These are phyloP conservation scores for Mantamonas sphyraenae DNA, from an alignment of 78 protist species.

Conservation along the genomic window DNA sequence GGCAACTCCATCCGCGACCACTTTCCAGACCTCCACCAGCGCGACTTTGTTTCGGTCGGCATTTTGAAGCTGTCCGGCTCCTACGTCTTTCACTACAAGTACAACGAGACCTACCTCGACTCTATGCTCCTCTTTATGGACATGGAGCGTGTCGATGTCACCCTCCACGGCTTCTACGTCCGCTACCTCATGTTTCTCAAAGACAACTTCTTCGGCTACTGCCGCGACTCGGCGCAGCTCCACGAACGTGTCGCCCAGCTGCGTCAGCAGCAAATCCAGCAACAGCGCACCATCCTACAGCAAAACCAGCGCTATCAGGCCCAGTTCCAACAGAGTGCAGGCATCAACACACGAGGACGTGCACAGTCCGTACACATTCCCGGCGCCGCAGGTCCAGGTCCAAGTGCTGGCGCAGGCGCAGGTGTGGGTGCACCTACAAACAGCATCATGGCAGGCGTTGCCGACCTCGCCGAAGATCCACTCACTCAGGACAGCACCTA, in stretches of 20 bases:
- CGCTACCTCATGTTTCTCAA: slow-evolving; percentile 34
- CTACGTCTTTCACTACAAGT: slow-evolving; percentile 33
- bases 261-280: slow-evolving; percentile 2
- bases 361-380: too few relatives aligned
- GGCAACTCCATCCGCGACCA: slow-evolving; percentile 42
- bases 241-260: slow-evolving; percentile 37
- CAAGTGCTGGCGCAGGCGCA: too few relatives aligned
- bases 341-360: too few relatives aligned
- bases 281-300: too few relatives aligned
- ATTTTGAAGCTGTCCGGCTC: slow-evolving; percentile 29
- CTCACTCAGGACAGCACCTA: too few relatives aligned
- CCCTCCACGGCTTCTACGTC: slow-evolving; percentile 41
- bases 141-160: slow-evolving; percentile 24
- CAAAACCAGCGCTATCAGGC: neutral
- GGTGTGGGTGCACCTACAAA: too few relatives aligned
- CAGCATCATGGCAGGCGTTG: too few relatives aligned
- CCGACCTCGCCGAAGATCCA: too few relatives aligned
- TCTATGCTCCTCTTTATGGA: slow-evolving; percentile 32
- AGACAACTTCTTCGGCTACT: slow-evolving; percentile 43
- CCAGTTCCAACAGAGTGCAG: neutral
- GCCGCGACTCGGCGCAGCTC: slow-evolving; percentile 33
- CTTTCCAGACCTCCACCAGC: slow-evolving; percentile 27
- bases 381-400: too few relatives aligned
- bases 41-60: slow-evolving; percentile 24
- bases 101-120: slow-evolving; percentile 32